A percentile compares a stretch with the other conserved stretches of the same genome.
phyloP scores from a whole-genome alignment of 192 early-diverging fungal species.

The Linnemannia zychae region DNA sequence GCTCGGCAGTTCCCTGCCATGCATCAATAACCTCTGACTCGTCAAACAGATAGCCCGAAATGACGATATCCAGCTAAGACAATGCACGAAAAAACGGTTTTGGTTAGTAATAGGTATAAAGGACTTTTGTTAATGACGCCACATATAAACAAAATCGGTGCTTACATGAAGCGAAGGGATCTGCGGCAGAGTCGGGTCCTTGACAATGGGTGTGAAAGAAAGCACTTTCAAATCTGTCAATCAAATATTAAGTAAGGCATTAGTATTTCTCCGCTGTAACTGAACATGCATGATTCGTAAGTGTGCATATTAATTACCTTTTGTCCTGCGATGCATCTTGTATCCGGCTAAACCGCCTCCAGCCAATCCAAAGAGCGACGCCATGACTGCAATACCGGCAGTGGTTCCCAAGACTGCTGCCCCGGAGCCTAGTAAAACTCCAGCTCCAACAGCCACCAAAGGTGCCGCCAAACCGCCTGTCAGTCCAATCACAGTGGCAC shows the following conservation, averaged over 20 bases:
- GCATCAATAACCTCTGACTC: constrained; percentile 48
- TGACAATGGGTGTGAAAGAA: constrained; percentile 62
- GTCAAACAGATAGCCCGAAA: constrained; percentile 70
- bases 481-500: constrained; percentile 68
- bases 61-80: constrained; percentile 68
- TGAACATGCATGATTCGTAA: neutral
- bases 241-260: constrained; percentile 57
- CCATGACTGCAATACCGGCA: constrained; percentile 66
- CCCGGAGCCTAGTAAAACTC: constrained; percentile 62
- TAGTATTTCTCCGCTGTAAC: neutral
- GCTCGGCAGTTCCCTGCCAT: constrained; percentile 59
- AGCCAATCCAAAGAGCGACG: constrained; percentile 66
- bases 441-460: constrained; percentile 63
- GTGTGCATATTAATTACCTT: constrained; percentile 29
- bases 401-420: constrained; percentile 67
- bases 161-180: constrained; percentile 68
- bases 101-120: neutral
- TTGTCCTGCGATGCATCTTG: constrained; percentile 43
- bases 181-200: constrained; percentile 62
- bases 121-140: neutral
- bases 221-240: constrained; percentile 62
- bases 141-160: neutral
- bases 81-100: neutral
- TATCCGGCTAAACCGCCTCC: constrained; percentile 70
- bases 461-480: constrained; percentile 68